phyloP scores from a whole-genome alignment of 768 basidiomycete species.

The Hygrocybe punicea region DNA sequence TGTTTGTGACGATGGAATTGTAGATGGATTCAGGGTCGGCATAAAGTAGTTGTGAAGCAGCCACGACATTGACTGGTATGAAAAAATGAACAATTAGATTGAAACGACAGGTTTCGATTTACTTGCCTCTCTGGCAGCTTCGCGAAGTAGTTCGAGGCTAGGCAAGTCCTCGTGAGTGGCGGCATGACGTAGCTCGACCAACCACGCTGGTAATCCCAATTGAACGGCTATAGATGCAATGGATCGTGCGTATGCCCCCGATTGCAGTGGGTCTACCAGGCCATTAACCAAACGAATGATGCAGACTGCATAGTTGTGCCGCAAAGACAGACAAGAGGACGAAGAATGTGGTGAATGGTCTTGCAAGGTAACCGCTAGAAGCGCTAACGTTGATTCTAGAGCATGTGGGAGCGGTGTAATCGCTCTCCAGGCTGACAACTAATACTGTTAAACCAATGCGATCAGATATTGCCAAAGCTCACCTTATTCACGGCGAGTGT shows the following conservation, averaged over 20 bases:
- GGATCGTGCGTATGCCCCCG: slow-evolving; percentile 83
- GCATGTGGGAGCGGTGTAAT: slow-evolving; percentile 76
- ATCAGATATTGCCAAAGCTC: slow-evolving; percentile 21
- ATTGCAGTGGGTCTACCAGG: slow-evolving; percentile 90
- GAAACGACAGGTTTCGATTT: slow-evolving; percentile 1
- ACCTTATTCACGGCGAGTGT: slow-evolving; percentile 62
- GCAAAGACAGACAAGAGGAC: slow-evolving; percentile 43
- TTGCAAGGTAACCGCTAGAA: slow-evolving; percentile 57
- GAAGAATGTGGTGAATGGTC: slow-evolving; percentile 41
- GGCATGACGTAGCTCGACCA: slow-evolving; percentile 91
- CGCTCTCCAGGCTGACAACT: slow-evolving; percentile 82
- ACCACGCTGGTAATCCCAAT: slow-evolving; percentile 79
- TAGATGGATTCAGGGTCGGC: slow-evolving; percentile 62
- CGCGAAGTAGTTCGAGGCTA: slow-evolving; percentile 70
- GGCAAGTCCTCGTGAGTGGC: slow-evolving; percentile 96
- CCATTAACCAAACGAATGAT: slow-evolving; percentile 91
- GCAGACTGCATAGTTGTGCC: slow-evolving; percentile 77
- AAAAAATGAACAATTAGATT: slow-evolving; percentile 7
- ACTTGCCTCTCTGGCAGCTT: slow-evolving; percentile 67
- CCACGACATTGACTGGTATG: slow-evolving; percentile 71
- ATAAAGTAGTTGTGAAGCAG: slow-evolving; percentile 81
- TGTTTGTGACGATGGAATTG: slow-evolving; percentile 30
- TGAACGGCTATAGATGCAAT: slow-evolving; percentile 86
- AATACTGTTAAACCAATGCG: slow-evolving; percentile 9
- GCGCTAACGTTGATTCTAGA: slow-evolving; percentile 64